These are phyloP conservation scores for Quercus lobata DNA, from an alignment of 331 rosid genomes.

Conservation along the genomic window DNA sequence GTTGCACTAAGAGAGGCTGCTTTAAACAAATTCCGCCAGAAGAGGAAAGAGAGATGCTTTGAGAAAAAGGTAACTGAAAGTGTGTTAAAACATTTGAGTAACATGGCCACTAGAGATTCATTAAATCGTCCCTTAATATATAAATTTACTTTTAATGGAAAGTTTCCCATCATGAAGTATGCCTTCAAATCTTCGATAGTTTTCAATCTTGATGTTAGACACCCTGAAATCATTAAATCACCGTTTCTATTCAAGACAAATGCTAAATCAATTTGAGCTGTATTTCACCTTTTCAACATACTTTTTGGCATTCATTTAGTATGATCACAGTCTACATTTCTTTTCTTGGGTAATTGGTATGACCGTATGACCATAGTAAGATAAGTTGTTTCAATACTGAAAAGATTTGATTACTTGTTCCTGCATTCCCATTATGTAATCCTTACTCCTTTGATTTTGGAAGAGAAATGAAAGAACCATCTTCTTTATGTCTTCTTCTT, in stretches of 20 bases:
- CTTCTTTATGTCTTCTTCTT: neutral
- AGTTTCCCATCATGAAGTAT: neutral
- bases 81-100: neutral
- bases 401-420: neutral
- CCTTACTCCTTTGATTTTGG: neutral
- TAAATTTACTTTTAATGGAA: neutral
- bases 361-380: neutral
- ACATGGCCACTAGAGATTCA: neutral
- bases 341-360: neutral
- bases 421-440: neutral
- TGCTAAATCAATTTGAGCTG: neutral
- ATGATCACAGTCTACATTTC: neutral
- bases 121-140: neutral
- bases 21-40: conserved; percentile 36
- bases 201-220: neutral
- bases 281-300: neutral
- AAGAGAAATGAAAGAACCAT: neutral
- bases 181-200: neutral
- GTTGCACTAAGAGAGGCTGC: conserved; percentile 38
- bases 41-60: conserved; percentile 45
- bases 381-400: neutral
- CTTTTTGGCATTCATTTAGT: neutral
- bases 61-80: conserved; percentile 36
- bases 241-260: neutral
- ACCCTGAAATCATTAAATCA: neutral